Conservation (phyloP, 129 eudicot genomes). For the Pittosporum tobira region DNA sequence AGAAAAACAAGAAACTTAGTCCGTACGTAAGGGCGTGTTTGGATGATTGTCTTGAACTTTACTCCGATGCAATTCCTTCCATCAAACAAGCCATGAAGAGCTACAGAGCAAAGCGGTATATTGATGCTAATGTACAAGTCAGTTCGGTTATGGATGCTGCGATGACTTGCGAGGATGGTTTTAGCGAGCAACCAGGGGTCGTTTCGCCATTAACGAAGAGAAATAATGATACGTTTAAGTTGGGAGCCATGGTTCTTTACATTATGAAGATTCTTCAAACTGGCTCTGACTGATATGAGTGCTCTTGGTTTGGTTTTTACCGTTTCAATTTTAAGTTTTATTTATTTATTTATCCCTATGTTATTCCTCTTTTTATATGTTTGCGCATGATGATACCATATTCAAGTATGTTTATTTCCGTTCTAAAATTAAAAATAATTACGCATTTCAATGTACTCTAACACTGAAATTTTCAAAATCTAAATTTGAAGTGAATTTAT, state of each 20-base stretch:
- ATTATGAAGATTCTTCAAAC: constrained; percentile 35
- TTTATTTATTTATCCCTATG: background rate
- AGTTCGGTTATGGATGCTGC: constrained; percentile 52
- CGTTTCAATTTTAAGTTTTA: no score
- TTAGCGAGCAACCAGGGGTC: constrained; percentile 32
- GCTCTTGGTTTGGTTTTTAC: background rate
- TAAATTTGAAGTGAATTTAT: no score
- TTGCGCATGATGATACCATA: background rate
- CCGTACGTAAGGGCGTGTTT: constrained; percentile 26
- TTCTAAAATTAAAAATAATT: no score
- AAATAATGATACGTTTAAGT: constrained; percentile 34
- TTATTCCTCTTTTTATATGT: background rate
- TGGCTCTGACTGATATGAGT: background rate
- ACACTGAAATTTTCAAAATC: no score
- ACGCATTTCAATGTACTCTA: no score
- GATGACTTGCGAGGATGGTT: constrained; percentile 68
- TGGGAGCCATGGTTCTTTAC: constrained; percentile 54
- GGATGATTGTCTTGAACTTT: constrained; percentile 55
- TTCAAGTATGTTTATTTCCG: no score
- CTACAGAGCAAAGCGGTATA: constrained; percentile 23
- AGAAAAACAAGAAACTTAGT: constrained; percentile 13
- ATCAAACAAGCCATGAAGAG: constrained; percentile 40
- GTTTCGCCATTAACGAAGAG: constrained; percentile 50
- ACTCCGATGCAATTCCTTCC: constrained; percentile 38
- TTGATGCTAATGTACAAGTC: constrained; percentile 42